Conservation (phyloP, 345 rosid species). For the Hibiscus tridactylites region DNA sequence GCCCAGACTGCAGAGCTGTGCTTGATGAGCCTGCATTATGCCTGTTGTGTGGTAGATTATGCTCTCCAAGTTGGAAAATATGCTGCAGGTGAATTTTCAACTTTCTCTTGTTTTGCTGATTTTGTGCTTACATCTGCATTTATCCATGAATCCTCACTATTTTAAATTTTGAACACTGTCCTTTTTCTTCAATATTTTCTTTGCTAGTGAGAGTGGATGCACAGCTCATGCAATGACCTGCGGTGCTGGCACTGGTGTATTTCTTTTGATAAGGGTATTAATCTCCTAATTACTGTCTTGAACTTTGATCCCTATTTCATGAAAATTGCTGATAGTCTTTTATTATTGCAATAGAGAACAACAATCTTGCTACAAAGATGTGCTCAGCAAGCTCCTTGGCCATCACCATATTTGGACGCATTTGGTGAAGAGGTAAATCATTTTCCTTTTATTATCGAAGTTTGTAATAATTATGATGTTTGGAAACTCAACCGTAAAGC, state of each 20-base stretch:
- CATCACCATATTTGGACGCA: constrained; percentile 83
- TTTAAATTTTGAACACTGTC: background rate
- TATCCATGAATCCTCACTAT: background rate
- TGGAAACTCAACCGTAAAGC: background rate
- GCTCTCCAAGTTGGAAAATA: constrained; percentile 59
- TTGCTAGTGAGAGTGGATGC: constrained; percentile 56
- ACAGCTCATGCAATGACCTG: constrained; percentile 64
- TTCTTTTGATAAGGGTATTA: constrained; percentile 67
- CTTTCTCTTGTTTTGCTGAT: constrained; percentile 8
- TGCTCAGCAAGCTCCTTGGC: constrained; percentile 85
- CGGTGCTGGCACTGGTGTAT: constrained; percentile 84
- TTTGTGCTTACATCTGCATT: background rate
- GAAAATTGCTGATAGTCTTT: constrained; percentile 11
- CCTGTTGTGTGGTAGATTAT: constrained; percentile 82
- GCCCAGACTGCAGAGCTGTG: constrained; percentile 46
- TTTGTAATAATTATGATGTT: background rate
- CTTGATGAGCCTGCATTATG: constrained; percentile 74
- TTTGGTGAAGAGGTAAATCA: constrained; percentile 88
- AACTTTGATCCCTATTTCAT: background rate
- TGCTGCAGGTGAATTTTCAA: constrained; percentile 72
- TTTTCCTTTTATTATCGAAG: background rate
- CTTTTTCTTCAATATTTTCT: background rate
- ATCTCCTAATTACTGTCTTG: background rate
- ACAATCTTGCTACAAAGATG: constrained; percentile 71
- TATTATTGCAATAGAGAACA: constrained; percentile 45